A percentile compares a stretch with the other conserved stretches of the same genome.
These are phyloP conservation scores for Leccinum olivaceopallidum DNA, from an alignment of 768 basidiomycete species.

Conservation along the genomic window DNA sequence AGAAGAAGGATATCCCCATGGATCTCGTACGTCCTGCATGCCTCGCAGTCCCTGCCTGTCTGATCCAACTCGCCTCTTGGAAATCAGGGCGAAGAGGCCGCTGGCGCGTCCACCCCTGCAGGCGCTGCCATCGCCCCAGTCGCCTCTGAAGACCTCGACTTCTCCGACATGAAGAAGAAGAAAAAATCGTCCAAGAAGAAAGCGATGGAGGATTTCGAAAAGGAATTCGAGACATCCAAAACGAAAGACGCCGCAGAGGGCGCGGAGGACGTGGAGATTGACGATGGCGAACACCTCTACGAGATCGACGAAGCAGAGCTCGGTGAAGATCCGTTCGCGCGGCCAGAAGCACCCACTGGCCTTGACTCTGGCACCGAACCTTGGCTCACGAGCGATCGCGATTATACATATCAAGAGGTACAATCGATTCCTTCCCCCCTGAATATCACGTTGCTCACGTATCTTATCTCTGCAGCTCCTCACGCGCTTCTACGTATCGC, in stretches of 20 bases:
- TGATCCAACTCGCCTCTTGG: conserved; percentile 2
- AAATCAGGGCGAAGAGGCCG: conserved; percentile 57
- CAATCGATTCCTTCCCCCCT: conserved; percentile 14
- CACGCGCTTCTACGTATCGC: conserved; percentile 85
- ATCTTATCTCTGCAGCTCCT: conserved; percentile 60
- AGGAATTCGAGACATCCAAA: conserved; percentile 78
- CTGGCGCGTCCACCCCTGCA: conserved; percentile 64
- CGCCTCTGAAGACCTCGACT: conserved; percentile 80
- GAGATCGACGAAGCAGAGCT: conserved; percentile 80
- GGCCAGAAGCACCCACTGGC: conserved; percentile 52
- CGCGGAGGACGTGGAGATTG: conserved; percentile 53
- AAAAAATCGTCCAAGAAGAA: conserved; percentile 92
- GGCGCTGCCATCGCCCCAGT: conserved; percentile 38
- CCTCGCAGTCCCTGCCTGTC: background rate
- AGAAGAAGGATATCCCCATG: conserved; percentile 88
- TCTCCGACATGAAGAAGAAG: conserved; percentile 97
- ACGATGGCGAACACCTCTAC: conserved; percentile 63
- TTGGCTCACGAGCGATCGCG: conserved; percentile 91
- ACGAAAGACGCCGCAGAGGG: conserved; percentile 63
- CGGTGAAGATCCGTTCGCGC: conserved; percentile 85
- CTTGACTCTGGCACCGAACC: conserved; percentile 79
- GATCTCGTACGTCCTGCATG: conserved; percentile 57
- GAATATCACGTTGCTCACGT: background rate
- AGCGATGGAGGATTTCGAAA: conserved; percentile 92
- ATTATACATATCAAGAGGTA: conserved; percentile 95